Evolutionary conservation across 805 yeast species (phyloP).

Genomic region (Kodamaea hsintzibuensis): DNA sequence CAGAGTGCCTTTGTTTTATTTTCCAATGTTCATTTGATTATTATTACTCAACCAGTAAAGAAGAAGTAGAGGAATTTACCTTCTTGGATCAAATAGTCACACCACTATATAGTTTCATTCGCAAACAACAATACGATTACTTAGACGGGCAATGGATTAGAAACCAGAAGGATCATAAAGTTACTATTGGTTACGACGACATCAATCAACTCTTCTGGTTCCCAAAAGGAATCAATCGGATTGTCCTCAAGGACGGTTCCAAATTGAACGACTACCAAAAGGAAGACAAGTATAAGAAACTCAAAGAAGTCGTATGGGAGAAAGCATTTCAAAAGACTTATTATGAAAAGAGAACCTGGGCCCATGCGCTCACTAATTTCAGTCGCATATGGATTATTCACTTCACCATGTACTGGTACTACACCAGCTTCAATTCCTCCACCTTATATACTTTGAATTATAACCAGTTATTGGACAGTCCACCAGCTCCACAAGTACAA

Average conservation of each 20-base stretch:
- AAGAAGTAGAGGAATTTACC: slow-evolving; percentile 19
- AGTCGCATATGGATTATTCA: slow-evolving; percentile 57
- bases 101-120: slow-evolving; percentile 57
- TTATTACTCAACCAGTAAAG: slow-evolving; percentile 19
- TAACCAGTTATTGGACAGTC: slow-evolving; percentile 39
- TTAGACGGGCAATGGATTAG: slow-evolving; percentile 56
- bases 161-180: slow-evolving; percentile 68
- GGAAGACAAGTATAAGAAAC: slow-evolving; percentile 29
- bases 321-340: slow-evolving; percentile 47
- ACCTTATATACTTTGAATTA: slow-evolving; percentile 48
- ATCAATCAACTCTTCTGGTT: slow-evolving; percentile 55
- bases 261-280: slow-evolving; percentile 27
- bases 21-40: slow-evolving; percentile 29
- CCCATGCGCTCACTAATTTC: slow-evolving; percentile 50
- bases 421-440: slow-evolving; percentile 51
- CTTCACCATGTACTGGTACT: slow-evolving; percentile 51
- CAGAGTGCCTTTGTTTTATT: slow-evolving; percentile 41
- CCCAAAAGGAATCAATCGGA: slow-evolving; percentile 32
- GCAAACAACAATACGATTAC: slow-evolving; percentile 65
- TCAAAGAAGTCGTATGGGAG: slow-evolving; percentile 42
- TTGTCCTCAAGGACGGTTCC: slow-evolving; percentile 35
- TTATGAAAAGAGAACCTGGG: slow-evolving; percentile 50
- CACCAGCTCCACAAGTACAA: slow-evolving; percentile 46
- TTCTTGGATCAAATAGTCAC: slow-evolving; percentile 44
- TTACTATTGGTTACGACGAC: slow-evolving; percentile 59